phyloP scores from a whole-genome alignment of 768 basidiomycete genomes.

The Tylopilus sp. region DNA sequence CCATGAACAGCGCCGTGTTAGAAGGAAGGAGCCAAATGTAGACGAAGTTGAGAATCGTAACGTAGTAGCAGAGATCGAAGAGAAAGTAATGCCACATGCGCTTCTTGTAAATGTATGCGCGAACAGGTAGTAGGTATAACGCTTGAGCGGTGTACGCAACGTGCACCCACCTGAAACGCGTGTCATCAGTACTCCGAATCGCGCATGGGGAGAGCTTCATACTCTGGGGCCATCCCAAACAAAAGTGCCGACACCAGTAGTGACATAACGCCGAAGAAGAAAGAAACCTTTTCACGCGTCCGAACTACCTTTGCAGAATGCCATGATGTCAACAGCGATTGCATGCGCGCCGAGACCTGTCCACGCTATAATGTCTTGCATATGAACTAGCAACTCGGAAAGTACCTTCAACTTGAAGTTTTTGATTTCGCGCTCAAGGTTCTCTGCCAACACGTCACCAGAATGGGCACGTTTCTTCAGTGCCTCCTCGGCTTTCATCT shows the following conservation, averaged over 20 bases:
- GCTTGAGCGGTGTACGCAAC: constrained; percentile 79
- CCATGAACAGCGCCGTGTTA: constrained; percentile 76
- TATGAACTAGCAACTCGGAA: not conserved
- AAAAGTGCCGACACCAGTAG: constrained; percentile 80
- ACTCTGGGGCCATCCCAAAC: constrained; percentile 87
- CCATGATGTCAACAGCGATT: constrained; percentile 79
- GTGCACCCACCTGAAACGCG: constrained; percentile 71
- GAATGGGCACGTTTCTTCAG: constrained; percentile 59
- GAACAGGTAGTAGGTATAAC: constrained; percentile 75
- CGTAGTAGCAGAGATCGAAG: constrained; percentile 91
- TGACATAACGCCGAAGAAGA: constrained; percentile 93
- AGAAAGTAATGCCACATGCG: constrained; percentile 94
- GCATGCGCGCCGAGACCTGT: constrained; percentile 79
- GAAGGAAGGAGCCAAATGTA: constrained; percentile 89
- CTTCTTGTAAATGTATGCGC: constrained; percentile 86
- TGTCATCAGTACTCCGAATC: constrained; percentile 4
- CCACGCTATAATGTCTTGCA: not conserved
- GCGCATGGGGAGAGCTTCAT: constrained; percentile 25
- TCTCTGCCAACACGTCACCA: constrained; percentile 66
- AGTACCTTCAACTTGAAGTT: constrained; percentile 81
- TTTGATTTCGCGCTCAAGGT: constrained; percentile 83
- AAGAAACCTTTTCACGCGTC: constrained; percentile 81
- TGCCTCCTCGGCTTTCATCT: constrained; percentile 76
- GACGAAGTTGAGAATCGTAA: constrained; percentile 85
- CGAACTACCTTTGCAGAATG: constrained; percentile 86